Conservation (phyloP, 2,329 filamentous ascomycete genomes). For the Cladosporium sp. region DNA sequence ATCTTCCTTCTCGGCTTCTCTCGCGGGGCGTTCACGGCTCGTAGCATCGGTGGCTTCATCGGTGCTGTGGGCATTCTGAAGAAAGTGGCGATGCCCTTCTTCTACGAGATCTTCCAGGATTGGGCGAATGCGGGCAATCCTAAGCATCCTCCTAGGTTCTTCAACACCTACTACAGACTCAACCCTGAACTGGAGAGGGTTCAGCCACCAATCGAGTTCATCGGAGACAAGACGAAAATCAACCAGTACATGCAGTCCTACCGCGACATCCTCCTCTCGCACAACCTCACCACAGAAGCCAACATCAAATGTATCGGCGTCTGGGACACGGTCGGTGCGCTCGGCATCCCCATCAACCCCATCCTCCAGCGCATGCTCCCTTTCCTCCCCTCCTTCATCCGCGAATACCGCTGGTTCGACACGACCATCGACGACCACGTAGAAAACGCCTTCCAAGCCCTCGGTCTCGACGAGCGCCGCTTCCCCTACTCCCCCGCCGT, state of each 20-base stretch:
- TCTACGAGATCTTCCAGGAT: conserved; percentile 30
- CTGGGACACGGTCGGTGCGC: conserved; percentile 44
- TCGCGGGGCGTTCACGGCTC: conserved; percentile 40
- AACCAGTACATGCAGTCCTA: conserved; percentile 24
- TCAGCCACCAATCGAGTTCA: conserved; percentile 15
- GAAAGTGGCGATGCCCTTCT: conserved; percentile 26
- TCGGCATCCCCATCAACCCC: conserved; percentile 32
- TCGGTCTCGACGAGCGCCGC: conserved; percentile 49
- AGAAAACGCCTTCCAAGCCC: conserved; percentile 50
- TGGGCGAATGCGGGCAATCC: conserved; percentile 28
- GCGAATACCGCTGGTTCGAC: conserved; percentile 31
- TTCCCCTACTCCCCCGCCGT: conserved; percentile 47
- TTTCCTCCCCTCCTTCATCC: conserved; percentile 25
- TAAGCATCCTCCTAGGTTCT: conserved; percentile 25
- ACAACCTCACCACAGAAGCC: conserved; percentile 17
- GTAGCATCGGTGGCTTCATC: conserved; percentile 40
- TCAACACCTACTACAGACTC: conserved; percentile 21
- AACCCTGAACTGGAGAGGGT: conserved; percentile 14
- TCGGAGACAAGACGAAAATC: conserved; percentile 12
- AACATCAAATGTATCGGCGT: conserved; percentile 36
- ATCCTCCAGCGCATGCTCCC: conserved; percentile 21
- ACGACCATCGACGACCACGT: conserved; percentile 33
- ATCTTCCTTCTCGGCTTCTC: conserved; percentile 43
- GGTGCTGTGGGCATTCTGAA: conserved; percentile 39
- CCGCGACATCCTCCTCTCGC: conserved; percentile 20